Base-by-base conservation (phyloP, 2,329 filamentous ascomycete genomes). In the Lizonia empirigonia region DNA sequence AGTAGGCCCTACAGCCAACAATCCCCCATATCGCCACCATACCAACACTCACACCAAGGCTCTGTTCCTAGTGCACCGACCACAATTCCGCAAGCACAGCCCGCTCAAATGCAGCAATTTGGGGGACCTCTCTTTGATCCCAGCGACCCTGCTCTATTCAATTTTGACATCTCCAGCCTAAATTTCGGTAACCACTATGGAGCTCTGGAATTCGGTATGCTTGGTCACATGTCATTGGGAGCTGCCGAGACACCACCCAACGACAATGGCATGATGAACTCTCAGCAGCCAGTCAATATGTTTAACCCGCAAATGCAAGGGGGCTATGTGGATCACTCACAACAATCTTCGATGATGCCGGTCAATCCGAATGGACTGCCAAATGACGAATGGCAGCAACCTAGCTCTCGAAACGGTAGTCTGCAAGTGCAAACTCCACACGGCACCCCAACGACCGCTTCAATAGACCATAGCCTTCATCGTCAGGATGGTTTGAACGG, bases 121-220 rank as follows among this genome's bases (percentile, higher is more conserved):
- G 80, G 78, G 27, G 76, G 78, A 4, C 73, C 82, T 0, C 80
- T 95, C 23, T 96, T 97, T 67, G 92, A 97, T 63, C 90, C 91
- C 0, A 94, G 90, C 68, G 94, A 97, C 69, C 91, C 92, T 3
- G 89, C 91, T 0, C 77, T 96, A 47, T 97, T 95, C 82, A 97
- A 97, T 71, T 96, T 97, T 72, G 92, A 97, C 71, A 84, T 97
- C 9, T 91, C 95, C 47, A 91, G 91, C 52, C 83, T 97, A 70
- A 94, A 94, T 71, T 99, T 97, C 72, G 92, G 91, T 48, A 97
- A 94, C 69, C 91, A 96, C 59, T 99, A 97, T 69, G 93, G 92
- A 53, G 93, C 92, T 15, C 82, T 96, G 72, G 94, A 97, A 73
- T 97, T 97, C 71, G 89, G 91, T 45, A 97, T 97, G 84, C 83